phyloP scores from a whole-genome alignment of 768 basidiomycete species.

The Gymnopilus junonius region DNA sequence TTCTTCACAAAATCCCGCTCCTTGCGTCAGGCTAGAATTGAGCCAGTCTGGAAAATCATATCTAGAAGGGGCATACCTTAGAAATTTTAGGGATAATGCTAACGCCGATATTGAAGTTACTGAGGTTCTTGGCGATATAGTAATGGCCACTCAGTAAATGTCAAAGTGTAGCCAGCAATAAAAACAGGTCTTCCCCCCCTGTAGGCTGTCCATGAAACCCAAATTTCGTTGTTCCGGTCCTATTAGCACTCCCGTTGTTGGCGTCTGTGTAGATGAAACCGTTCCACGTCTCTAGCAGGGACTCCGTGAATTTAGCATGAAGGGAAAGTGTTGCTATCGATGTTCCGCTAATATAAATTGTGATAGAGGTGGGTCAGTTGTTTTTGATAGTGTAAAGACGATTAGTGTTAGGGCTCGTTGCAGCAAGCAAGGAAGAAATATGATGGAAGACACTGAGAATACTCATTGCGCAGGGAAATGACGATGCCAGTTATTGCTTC shows the following conservation, averaged over 20 bases:
- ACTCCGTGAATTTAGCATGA: conserved; percentile 12
- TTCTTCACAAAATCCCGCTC: conserved; percentile 26
- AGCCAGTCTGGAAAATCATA: no score
- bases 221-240: conserved; percentile 25
- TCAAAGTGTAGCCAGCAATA: neutral
- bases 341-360: conserved; percentile 26
- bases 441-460: neutral
- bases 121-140: conserved; percentile 32
- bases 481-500: no score
- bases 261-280: conserved; percentile 30
- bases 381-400: conserved; percentile 24
- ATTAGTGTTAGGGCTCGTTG: conserved; percentile 10
- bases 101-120: conserved; percentile 29
- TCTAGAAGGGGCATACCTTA: conserved; percentile 9
- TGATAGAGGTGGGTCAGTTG: conserved; percentile 24
- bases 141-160: conserved; percentile 28
- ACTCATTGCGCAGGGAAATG: neutral
- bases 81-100: conserved; percentile 21
- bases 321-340: conserved; percentile 18
- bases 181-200: conserved; percentile 16
- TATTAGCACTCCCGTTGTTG: conserved; percentile 27
- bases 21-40: conserved; percentile 1
- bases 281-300: conserved; percentile 21
- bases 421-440: conserved; percentile 5
- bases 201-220: conserved; percentile 30